A percentile compares a stretch with the other conserved stretches of the same genome.
Conservation (phyloP, 352 stramenopile genomes). For the Phytophthora palmivora region DNA sequence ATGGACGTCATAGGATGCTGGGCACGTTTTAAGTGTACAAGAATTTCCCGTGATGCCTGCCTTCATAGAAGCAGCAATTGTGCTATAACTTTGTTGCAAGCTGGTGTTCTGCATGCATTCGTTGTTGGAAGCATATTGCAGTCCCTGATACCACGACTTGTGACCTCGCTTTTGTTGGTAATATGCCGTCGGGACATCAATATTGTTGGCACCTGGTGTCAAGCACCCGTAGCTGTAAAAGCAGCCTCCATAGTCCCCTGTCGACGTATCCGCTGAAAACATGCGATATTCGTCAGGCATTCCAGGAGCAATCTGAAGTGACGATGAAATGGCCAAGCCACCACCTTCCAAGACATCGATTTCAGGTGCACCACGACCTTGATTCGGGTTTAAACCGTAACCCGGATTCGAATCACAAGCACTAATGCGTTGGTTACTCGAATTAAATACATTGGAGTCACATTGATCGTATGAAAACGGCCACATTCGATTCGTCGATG, state of each 20-base stretch:
- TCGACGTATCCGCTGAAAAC: background rate
- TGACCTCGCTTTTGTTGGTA: constrained; percentile 8
- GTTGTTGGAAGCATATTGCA: constrained; percentile 9
- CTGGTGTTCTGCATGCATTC: background rate
- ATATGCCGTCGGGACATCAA: constrained; percentile 4
- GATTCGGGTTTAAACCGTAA: no score
- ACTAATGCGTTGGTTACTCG: no score
- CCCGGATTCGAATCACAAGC: no score
- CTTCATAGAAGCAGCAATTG: constrained; percentile 4
- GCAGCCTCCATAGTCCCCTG: background rate
- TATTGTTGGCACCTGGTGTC: background rate
- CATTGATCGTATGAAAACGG: no score
- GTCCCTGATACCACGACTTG: constrained; percentile 11
- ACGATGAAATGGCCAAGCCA: no score
- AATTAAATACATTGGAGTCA: no score
- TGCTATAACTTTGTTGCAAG: constrained; percentile 2
- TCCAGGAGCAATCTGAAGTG: no score
- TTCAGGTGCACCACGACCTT: no score
- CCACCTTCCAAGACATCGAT: no score
- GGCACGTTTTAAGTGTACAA: constrained; percentile 3
- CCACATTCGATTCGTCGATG: no score
- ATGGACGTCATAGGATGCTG: constrained; percentile 4
- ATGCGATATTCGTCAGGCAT: constrained; percentile 8
- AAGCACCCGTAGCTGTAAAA: constrained; percentile 2
- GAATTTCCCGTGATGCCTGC: background rate